Evolutionary conservation across 345 rosid species (phyloP), one percentile per base, ranked within the genome.

Genomic region (Microcos paniculata): DNA sequence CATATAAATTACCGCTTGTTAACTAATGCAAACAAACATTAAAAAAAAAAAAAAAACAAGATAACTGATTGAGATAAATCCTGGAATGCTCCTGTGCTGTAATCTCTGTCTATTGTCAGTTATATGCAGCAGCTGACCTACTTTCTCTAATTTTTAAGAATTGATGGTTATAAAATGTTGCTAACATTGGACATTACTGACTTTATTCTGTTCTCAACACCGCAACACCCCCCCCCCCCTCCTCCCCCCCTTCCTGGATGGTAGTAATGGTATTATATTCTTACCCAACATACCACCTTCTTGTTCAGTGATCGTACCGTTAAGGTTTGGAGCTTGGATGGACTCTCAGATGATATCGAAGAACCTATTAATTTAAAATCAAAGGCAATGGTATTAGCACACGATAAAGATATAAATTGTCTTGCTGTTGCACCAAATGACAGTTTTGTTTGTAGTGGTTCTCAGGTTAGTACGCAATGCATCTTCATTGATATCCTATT

Each of bases 321-420:
- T 63, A 96, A 90, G 85, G 96, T 96, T 33, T 96, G 99, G 99
- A 89, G 84, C 82, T 77, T 87, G 56, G 96, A 93, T 80, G 92
- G 86, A 46, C 79, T 91, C 76, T 80, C 91, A 43, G 88, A 90
- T 72, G 84, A 85, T 74, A 62, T 62, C 4, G 90, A 85, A 72
- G 88, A 88, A 73, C 94, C 96, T 62, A 61, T 83, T 70, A 78
- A 77, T 82, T 90, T 96, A 87, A 96, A 90, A 86, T 82, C 91
- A 52, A 93, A 90, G 87, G 94, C 98, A 84, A 90, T 89, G 78
- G 94, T 96, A 4, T 93, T 96, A 46, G 98, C 99, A 30, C 99
- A 96, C 78, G 90, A 90, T 75, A 96, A 93, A 78, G 98, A 91
- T 82, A 93, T 96, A 78, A 96, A 93, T 84, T 90, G 97, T 0